Evolutionary conservation across 75 land plant genomes (phyloP).

Genomic region (Selaginella moellendorffii): DNA sequence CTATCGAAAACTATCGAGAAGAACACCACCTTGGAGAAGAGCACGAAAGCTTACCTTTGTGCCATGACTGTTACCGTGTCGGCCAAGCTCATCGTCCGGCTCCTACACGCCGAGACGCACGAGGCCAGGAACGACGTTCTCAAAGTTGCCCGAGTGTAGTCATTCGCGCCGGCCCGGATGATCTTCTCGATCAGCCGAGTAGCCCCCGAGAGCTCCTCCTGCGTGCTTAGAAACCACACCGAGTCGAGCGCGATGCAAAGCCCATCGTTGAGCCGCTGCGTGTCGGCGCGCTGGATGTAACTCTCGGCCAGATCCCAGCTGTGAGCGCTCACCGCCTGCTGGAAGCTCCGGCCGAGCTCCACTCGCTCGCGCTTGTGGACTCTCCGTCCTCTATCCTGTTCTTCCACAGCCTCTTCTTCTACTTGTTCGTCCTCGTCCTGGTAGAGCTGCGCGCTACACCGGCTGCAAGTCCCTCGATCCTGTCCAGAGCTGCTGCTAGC

Average conservation of each 20-base stretch:
- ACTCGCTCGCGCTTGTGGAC: conserved; percentile 14
- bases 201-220: conserved; percentile 44
- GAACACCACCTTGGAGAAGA: background rate
- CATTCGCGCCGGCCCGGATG: conserved; percentile 53
- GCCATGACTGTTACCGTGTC: conserved; percentile 90
- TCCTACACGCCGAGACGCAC: conserved; percentile 90
- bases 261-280: conserved; percentile 75
- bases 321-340: conserved; percentile 64
- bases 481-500: no score
- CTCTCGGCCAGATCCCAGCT: conserved; percentile 84
- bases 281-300: conserved; percentile 46
- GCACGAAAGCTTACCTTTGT: conserved; percentile 41
- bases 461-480: no score
- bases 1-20: background rate
- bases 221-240: conserved; percentile 11
- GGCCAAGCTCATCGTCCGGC: conserved; percentile 69
- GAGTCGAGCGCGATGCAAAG: conserved; percentile 80
- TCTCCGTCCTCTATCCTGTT: background rate
- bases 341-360: conserved; percentile 67
- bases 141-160: conserved; percentile 80
- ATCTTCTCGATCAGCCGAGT: conserved; percentile 65
- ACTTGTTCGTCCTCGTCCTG: no score
- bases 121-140: conserved; percentile 93
- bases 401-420: no score
- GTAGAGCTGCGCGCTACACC: no score